Base-by-base conservation (phyloP, 306 rosid genomes). In the Acacia acuminata region DNA sequence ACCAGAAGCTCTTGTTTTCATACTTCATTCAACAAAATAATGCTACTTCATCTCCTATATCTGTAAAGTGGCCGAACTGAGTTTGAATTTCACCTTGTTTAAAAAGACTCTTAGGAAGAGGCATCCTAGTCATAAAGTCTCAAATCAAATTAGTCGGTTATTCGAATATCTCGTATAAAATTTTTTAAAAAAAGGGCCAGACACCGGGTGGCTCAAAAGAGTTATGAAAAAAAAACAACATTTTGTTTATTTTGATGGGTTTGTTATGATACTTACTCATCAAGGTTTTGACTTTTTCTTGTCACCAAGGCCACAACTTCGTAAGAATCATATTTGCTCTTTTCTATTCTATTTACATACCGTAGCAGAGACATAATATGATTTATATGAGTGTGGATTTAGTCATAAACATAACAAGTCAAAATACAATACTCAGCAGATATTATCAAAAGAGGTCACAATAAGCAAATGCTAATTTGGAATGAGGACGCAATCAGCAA, bases 401-500 rank as follows among this genome's bases (percentile, higher is more conserved):
- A 27, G 68, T 25, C 32, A 24, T 20, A 11, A 58, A 4, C 65
- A 58, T 19, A 24, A 61, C 3, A 61, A 58, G 30, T 58, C 32
- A 58, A 3, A 58, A 24, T 38, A 8, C 27, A 25, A 61, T 61
- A 20, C 65, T 11, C 69, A 30, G 13, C 38, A 15, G 19, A 64
- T 27, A 64, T 14, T 27, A 63, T 13, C 19, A 63, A 7, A 61
- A 25, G 17, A 61, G 73, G 47, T 48, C 24, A 71, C 16, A 15
- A 48, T 51, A 71, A 68, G 70, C 17, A 8, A 8, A 20, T 82
- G 67, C 83, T 92, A 89, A 82, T 77, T 81, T n/a, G 87, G 77
- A 74, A 66, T 68, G 38, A 95, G 92, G 76, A 51, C 76, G 87
- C 80, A 90, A 69, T 89, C 97, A 42, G 90, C 88, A 77, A 95